Percentiles rank a stretch among this genome's conserved stretches.
Conservation (phyloP, 2,329 filamentous ascomycete species). For the Fonsecaea nubica region DNA sequence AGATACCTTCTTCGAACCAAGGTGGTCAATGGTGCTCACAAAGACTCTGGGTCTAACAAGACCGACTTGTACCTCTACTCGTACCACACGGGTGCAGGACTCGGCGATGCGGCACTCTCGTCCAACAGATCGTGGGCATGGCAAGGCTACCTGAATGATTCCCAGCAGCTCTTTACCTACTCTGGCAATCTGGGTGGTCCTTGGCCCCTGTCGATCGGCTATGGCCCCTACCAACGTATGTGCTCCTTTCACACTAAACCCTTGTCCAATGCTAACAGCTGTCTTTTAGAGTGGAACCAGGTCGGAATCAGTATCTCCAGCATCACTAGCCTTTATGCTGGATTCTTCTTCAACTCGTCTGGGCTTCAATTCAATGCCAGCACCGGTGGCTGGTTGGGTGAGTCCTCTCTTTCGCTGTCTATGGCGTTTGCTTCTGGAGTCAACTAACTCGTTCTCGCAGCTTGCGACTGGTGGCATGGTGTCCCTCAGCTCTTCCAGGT, state of each 20-base stretch:
- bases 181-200: constrained; percentile 33
- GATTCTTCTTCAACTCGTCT: constrained; percentile 39
- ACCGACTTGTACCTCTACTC: constrained; percentile 37
- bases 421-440: neutral
- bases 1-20: constrained; percentile 37
- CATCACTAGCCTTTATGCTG: constrained; percentile 4
- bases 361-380: constrained; percentile 38
- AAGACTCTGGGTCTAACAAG: constrained; percentile 39
- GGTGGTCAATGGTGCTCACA: constrained; percentile 31
- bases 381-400: constrained; percentile 36
- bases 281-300: constrained; percentile 29
- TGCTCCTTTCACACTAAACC: neutral
- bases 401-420: neutral
- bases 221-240: constrained; percentile 37
- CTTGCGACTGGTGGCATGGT: constrained; percentile 40
- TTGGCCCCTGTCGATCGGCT: constrained; percentile 34
- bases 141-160: constrained; percentile 38
- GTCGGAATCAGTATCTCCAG: constrained; percentile 38
- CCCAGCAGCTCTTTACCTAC: constrained; percentile 36
- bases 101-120: constrained; percentile 36
- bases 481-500: constrained; percentile 38
- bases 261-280: constrained; percentile 17
- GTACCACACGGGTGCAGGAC: constrained; percentile 40
- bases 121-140: constrained; percentile 32
- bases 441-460: constrained; percentile 25